These are phyloP conservation scores for Candida pini DNA, from an alignment of 805 yeast species.

Conservation along the genomic window DNA sequence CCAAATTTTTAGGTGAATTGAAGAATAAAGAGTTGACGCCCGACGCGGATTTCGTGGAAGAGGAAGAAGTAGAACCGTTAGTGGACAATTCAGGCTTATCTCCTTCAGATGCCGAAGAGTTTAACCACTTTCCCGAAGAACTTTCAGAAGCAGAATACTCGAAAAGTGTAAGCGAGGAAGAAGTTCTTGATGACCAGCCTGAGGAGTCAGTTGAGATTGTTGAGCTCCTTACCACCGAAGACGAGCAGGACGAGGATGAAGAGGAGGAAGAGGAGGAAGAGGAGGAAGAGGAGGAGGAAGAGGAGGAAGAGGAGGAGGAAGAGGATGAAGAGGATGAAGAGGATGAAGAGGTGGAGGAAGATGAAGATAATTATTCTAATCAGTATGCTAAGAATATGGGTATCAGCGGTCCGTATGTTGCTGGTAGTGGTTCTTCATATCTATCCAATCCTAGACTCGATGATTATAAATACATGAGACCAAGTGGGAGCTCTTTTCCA, in stretches of 20 bases:
- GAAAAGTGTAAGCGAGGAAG: no score
- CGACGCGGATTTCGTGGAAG: slow-evolving; percentile 7
- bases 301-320: slow-evolving; percentile 2
- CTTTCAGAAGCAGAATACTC: slow-evolving; percentile 6
- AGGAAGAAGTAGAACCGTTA: slow-evolving; percentile 14
- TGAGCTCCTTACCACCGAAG: no score
- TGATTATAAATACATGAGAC: slow-evolving; percentile 4
- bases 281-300: slow-evolving; percentile 1
- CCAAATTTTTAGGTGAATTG: slow-evolving; percentile 9
- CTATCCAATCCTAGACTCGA: slow-evolving; percentile 4
- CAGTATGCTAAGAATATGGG: no score
- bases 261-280: slow-evolving; percentile 3
- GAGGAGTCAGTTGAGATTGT: no score
- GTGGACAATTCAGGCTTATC: slow-evolving; percentile 8
- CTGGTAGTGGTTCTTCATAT: no score
- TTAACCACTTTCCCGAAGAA: slow-evolving; percentile 8
- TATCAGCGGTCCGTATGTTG: no score
- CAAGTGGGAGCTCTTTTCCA: no score
- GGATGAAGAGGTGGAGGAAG: slow-evolving; percentile 2
- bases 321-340: no score
- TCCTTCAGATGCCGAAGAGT: not conserved
- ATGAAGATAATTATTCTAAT: no score
- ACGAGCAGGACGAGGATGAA: slow-evolving; percentile 4
- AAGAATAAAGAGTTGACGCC: slow-evolving; percentile 6
- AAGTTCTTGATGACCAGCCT: not conserved